A percentile compares a stretch with the other conserved stretches of the same genome.
Conservation (phyloP, 148 eudicot genomes). For the Arctostaphylos glauca region DNA sequence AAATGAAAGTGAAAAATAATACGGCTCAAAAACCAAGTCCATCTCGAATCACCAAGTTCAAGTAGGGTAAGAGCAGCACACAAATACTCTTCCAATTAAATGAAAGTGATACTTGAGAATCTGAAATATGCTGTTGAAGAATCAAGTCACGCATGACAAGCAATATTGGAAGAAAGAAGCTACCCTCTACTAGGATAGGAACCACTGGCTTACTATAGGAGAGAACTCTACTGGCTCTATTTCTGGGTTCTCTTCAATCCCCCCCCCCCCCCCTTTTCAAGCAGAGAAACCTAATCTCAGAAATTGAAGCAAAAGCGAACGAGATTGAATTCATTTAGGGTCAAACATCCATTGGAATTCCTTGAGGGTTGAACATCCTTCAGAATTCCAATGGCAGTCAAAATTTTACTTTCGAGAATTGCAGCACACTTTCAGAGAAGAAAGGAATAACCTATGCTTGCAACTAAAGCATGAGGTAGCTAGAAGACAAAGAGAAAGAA, state of each 20-base stretch:
- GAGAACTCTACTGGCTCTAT: too few species aligned
- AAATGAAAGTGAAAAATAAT: not conserved
- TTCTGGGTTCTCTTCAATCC: too few species aligned
- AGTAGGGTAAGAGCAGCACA: not conserved
- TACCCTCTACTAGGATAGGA: too few species aligned
- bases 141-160: not conserved
- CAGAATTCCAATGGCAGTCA: not conserved
- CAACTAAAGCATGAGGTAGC: not conserved
- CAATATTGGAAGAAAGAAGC: too few species aligned
- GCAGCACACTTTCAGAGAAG: not conserved
- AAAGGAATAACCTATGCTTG: not conserved
- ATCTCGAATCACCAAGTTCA: not conserved
- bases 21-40: not conserved
- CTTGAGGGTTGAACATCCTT: not conserved
- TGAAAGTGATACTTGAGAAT: not conserved
- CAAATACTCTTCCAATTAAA: not conserved
- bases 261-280: too few species aligned
- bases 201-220: too few species aligned
- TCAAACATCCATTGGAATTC: not conserved
- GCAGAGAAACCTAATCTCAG: not conserved
- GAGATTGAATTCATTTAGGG: not conserved
- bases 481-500: not conserved
- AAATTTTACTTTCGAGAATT: not conserved
- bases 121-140: not conserved
- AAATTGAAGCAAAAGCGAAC: not conserved